Conservation (phyloP, 2,329 filamentous ascomycete species). For the Paraphoma chrysanthemicola region DNA sequence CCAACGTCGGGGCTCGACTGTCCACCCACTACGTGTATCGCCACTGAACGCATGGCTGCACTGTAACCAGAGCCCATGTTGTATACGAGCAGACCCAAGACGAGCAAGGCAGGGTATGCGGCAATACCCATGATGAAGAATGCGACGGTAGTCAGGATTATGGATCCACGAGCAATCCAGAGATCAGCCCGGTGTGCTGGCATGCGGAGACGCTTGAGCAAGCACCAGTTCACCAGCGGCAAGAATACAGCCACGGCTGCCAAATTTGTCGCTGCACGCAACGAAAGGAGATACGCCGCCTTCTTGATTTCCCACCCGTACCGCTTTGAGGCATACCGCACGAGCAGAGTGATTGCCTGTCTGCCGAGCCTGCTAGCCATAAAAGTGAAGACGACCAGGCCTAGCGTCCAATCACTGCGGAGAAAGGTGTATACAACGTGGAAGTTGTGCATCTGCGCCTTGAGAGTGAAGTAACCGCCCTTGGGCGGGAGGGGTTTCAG, state of each 20-base stretch:
- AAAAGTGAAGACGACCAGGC: conserved; percentile 53
- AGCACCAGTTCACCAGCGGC: conserved; percentile 50
- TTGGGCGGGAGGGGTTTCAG: conserved; percentile 11
- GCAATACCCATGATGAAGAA: conserved; percentile 57
- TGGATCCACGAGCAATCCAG: conserved; percentile 54
- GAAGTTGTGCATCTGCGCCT: conserved; percentile 44
- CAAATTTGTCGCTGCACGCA: conserved; percentile 57
- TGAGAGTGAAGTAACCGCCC: conserved; percentile 26
- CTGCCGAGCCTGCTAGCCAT: conserved; percentile 57
- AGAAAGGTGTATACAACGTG: conserved; percentile 48
- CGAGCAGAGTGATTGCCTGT: conserved; percentile 55
- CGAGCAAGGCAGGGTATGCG: conserved; percentile 50
- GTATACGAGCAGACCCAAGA: conserved; percentile 55
- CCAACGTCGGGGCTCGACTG: conserved; percentile 53
- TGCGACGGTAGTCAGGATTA: conserved; percentile 52
- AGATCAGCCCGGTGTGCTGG: conserved; percentile 54
- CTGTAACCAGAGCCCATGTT: conserved; percentile 58
- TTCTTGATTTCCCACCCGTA: conserved; percentile 57
- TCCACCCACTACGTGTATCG: conserved; percentile 57
- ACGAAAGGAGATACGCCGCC: conserved; percentile 51
- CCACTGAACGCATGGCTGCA: conserved; percentile 55
- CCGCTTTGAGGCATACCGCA: conserved; percentile 61
- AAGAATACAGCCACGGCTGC: conserved; percentile 56
- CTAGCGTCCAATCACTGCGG: conserved; percentile 50
- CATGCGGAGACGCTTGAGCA: conserved; percentile 46